Evolutionary conservation across 345 rosid species (phyloP).

Genomic region (Pelargonium nanum): DNA sequence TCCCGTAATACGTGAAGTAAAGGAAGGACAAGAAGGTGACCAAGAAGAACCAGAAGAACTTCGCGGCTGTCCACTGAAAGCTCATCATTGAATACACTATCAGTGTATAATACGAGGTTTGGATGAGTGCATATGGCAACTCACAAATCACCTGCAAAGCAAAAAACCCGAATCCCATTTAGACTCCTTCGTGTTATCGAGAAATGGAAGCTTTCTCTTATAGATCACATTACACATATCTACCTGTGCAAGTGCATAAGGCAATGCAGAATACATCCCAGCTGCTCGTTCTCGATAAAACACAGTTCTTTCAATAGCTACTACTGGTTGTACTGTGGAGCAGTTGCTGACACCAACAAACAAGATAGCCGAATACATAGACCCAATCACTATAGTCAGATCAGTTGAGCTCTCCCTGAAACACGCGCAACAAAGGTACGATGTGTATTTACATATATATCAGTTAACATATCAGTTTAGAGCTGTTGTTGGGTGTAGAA

Average conservation of each 20-base stretch:
- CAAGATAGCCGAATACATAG: constrained; percentile 33
- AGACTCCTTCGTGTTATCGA: neutral
- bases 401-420: constrained; percentile 28
- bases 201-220: too few relatives aligned
- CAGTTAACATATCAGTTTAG: too few relatives aligned
- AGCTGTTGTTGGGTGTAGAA: too few relatives aligned
- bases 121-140: constrained; percentile 59
- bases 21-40: constrained; percentile 77
- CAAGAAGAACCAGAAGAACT: constrained; percentile 80
- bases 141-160: constrained; percentile 52
- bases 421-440: too few relatives aligned
- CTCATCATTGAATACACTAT: constrained; percentile 70
- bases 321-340: constrained; percentile 36
- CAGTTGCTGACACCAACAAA: constrained; percentile 44
- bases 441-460: too few relatives aligned
- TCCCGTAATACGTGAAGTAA: constrained; percentile 89
- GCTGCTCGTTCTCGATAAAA: constrained; percentile 56
- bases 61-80: constrained; percentile 64
- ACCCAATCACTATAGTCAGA: constrained; percentile 35
- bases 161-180: neutral
- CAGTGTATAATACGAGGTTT: constrained; percentile 47
- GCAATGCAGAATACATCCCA: constrained; percentile 44
- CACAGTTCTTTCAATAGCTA: constrained; percentile 47
- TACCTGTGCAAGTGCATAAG: constrained; percentile 55
- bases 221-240: neutral